Conservation (phyloP, 2,329 filamentous ascomycete species). For the Elsinoe batatas region DNA sequence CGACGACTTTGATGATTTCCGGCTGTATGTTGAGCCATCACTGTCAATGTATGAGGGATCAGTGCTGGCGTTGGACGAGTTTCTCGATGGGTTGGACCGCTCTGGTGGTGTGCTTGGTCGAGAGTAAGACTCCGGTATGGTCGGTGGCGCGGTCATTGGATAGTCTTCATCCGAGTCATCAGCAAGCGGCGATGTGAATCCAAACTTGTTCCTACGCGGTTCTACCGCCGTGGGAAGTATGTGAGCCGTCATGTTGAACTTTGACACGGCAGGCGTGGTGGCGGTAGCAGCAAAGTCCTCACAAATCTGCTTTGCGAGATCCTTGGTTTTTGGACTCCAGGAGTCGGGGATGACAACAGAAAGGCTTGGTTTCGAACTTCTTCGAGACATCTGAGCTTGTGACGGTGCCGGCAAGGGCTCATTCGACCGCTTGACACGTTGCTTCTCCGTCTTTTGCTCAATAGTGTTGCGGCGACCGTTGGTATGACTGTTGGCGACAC, state of each 20-base stretch:
- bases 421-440: background rate
- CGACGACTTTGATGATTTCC: constrained; percentile 31
- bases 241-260: constrained; percentile 11
- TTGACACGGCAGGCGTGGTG: constrained; percentile 7
- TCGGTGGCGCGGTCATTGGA: background rate
- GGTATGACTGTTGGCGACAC: constrained; percentile 25
- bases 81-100: constrained; percentile 4
- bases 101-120: background rate
- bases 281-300: constrained; percentile 7
- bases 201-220: background rate
- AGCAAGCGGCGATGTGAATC: background rate
- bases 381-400: constrained; percentile 1
- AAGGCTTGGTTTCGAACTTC: constrained; percentile 3
- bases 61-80: constrained; percentile 8
- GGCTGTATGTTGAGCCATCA: constrained; percentile 31
- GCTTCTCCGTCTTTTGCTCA: constrained; percentile 3
- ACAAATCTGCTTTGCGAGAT: constrained; percentile 5
- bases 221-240: background rate
- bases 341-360: constrained; percentile 10
- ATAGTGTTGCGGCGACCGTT: constrained; percentile 6
- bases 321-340: constrained; percentile 9
- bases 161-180: background rate
- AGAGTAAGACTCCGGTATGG: background rate
- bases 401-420: background rate
- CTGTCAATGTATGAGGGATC: constrained; percentile 11